These are phyloP conservation scores for Rhodotorula paludigena DNA, from an alignment of 768 basidiomycete genomes.

Conservation along the genomic window DNA sequence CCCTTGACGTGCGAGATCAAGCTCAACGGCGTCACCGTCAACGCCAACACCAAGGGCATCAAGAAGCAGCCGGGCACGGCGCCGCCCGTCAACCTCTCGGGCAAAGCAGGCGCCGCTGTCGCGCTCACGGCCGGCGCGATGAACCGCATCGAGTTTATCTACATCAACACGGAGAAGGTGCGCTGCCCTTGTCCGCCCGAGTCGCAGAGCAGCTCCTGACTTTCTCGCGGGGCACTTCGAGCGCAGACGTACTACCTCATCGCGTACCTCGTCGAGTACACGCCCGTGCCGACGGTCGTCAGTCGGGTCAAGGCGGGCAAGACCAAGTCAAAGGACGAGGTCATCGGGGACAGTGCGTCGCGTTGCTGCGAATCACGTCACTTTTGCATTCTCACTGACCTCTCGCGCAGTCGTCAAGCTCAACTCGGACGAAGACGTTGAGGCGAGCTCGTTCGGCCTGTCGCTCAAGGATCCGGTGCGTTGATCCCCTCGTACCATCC, in stretches of 20 bases:
- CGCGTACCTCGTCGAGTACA: conserved; percentile 77
- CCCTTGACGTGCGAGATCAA: conserved; percentile 87
- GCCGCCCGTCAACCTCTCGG: conserved; percentile 55
- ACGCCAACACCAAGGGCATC: conserved; percentile 76
- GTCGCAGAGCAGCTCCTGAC: background rate
- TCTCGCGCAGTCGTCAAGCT: conserved; percentile 17
- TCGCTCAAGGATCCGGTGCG: conserved; percentile 89
- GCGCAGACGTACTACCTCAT: conserved; percentile 79
- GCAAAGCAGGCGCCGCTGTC: conserved; percentile 1
- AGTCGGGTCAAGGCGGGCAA: conserved; percentile 65
- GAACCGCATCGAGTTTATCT: conserved; percentile 36
- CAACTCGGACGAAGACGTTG: conserved; percentile 73
- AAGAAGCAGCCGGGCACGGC: conserved; percentile 94
- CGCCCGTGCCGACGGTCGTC: conserved; percentile 65
- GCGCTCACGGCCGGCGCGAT: background rate
- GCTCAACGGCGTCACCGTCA: conserved; percentile 65
- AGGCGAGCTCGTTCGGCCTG: conserved; percentile 82
- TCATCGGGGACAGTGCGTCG: conserved; percentile 63
- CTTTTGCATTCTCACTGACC: background rate
- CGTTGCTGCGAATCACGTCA: background rate
- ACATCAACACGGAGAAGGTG: conserved; percentile 48
- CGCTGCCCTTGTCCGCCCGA: background rate
- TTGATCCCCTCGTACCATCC: conserved; percentile 22
- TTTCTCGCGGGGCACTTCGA: background rate
- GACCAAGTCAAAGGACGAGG: conserved; percentile 59